Conservation (phyloP, 1,284 basidiomycete genomes). For the Gomphus bonarii region DNA sequence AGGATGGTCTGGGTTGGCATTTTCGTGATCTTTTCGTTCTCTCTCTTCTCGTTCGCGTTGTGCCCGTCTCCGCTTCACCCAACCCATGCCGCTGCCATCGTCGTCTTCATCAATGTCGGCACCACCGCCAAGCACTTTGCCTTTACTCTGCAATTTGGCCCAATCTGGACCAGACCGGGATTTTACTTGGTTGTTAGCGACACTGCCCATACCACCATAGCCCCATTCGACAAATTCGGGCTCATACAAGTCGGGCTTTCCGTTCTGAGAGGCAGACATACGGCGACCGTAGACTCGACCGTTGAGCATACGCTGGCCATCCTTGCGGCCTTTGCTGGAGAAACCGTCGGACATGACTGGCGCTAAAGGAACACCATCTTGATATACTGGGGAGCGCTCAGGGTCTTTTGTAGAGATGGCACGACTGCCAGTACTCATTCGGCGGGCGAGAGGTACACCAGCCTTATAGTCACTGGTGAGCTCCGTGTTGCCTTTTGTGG, state of each 20-base stretch:
- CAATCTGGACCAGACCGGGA: slow-evolving; percentile 19
- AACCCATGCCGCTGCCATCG: slow-evolving; percentile 67
- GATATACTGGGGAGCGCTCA: background rate
- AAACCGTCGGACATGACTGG: slow-evolving; percentile 1
- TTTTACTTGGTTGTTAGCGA: slow-evolving; percentile 31
- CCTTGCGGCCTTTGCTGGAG: slow-evolving; percentile 14
- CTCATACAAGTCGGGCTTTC: slow-evolving; percentile 34
- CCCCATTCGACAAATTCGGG: slow-evolving; percentile 81
- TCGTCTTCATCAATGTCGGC: slow-evolving; percentile 38
- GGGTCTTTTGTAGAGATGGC: slow-evolving; percentile 9
- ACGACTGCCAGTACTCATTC: slow-evolving; percentile 12
- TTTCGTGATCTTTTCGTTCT: slow-evolving; percentile 26
- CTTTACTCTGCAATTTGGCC: slow-evolving; percentile 23
- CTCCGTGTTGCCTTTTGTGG: slow-evolving; percentile 10
- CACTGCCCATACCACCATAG: slow-evolving; percentile 74
- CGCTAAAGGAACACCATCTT: slow-evolving; percentile 1
- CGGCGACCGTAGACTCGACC: slow-evolving; percentile 63
- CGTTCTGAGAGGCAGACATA: slow-evolving; percentile 16
- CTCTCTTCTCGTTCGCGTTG: slow-evolving; percentile 36
- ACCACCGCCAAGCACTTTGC: slow-evolving; percentile 17
- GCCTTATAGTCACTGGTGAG: background rate
- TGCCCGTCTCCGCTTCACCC: slow-evolving; percentile 52
- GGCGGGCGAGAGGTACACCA: slow-evolving; percentile 12
- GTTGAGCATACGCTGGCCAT: slow-evolving; percentile 55
- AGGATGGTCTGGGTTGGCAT: slow-evolving; percentile 15